Evolutionary conservation across 768 basidiomycete genomes (phyloP).

Genomic region (Lactifluus hygrophoroides): DNA sequence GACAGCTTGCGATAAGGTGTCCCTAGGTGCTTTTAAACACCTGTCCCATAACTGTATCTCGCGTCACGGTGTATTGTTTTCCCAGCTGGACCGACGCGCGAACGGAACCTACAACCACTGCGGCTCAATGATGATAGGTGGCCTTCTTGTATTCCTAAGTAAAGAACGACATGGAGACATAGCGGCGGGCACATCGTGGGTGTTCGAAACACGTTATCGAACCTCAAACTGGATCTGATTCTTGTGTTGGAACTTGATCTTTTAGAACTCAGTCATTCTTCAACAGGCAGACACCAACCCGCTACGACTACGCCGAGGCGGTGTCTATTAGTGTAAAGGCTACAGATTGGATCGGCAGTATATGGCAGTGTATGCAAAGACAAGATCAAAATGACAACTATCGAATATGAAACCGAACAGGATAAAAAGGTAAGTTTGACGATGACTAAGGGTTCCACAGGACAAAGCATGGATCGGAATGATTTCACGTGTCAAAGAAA

Average conservation of each 20-base stretch:
- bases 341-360: slow-evolving; percentile 5
- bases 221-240: background rate
- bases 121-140: too few species aligned
- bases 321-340: background rate
- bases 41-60: too few species aligned
- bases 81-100: too few species aligned
- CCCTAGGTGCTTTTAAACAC: too few species aligned
- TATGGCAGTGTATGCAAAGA: background rate
- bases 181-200: too few species aligned
- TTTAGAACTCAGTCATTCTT: background rate
- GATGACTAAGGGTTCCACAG: background rate
- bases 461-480: background rate
- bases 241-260: background rate
- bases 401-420: background rate
- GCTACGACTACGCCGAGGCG: background rate
- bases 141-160: too few species aligned
- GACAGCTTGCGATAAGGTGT: too few species aligned
- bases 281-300: background rate
- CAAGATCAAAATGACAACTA: slow-evolving; percentile 5
- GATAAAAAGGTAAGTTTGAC: background rate
- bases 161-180: too few species aligned
- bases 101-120: too few species aligned
- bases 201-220: too few species aligned
- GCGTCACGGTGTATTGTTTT: too few species aligned
- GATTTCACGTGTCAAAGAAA: slow-evolving; percentile 18